Conservation (phyloP, 1,284 basidiomycete genomes). For the Melampsora americana region DNA sequence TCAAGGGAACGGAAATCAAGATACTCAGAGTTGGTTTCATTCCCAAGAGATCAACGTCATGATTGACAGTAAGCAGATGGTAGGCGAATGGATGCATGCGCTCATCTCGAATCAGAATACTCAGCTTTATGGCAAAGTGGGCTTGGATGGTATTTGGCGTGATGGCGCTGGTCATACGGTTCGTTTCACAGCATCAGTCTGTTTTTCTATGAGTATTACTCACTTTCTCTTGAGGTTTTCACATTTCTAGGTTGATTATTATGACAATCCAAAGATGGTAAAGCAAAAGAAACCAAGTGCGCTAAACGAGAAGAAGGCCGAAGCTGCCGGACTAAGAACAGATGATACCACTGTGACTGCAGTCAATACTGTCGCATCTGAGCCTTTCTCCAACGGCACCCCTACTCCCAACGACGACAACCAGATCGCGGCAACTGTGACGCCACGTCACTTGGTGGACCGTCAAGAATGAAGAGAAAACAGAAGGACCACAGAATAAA, state of each 20-base stretch:
- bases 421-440: too few species aligned
- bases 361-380: too few species aligned
- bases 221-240: too few species aligned
- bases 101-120: conserved; percentile 70
- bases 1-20: conserved; percentile 67
- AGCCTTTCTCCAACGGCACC: too few species aligned
- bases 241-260: conserved; percentile 28
- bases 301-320: not conserved
- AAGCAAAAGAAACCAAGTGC: not conserved
- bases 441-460: too few species aligned
- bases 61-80: conserved; percentile 65
- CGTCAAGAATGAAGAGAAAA: too few species aligned
- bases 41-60: conserved; percentile 73
- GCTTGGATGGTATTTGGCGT: conserved; percentile 67
- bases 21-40: conserved; percentile 75
- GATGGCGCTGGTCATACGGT: conserved; percentile 53
- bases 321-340: not conserved
- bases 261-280: conserved; percentile 15
- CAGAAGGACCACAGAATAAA: too few species aligned
- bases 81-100: conserved; percentile 65
- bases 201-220: not conserved
- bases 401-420: too few species aligned
- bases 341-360: too few species aligned
- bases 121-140: conserved; percentile 63
- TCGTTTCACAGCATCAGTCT: not conserved